phyloP scores from a whole-genome alignment of 768 basidiomycete species.

The Nevesoporus exiguus region DNA sequence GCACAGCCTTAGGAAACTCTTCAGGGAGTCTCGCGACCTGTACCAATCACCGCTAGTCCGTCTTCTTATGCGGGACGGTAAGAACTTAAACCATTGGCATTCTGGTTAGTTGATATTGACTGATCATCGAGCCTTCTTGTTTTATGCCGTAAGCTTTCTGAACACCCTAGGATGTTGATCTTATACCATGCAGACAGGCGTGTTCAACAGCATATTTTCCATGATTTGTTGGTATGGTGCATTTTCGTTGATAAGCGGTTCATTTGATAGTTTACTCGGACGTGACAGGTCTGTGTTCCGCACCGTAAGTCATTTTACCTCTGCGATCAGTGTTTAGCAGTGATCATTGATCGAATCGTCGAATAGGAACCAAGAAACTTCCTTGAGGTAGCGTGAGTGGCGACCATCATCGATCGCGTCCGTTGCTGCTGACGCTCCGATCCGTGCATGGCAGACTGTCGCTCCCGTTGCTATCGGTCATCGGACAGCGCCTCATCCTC shows the following conservation, averaged over 20 bases:
- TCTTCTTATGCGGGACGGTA: constrained; percentile 10
- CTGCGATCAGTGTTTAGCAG: too few relatives aligned
- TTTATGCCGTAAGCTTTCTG: constrained; percentile 1
- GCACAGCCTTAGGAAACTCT: background rate
- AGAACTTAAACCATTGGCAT: background rate
- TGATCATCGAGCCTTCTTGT: background rate
- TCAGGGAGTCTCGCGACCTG: background rate
- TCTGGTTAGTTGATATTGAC: too few relatives aligned
- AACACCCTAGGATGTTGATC: background rate
- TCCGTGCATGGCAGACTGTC: too few relatives aligned
- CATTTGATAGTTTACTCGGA: background rate
- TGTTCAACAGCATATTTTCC: constrained; percentile 2
- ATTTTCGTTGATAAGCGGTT: too few relatives aligned
- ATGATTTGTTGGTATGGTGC: constrained; percentile 12
- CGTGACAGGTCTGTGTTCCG: constrained; percentile 5
- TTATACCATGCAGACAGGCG: background rate
- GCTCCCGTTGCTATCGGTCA: constrained; percentile 9
- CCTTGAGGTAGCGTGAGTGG: too few relatives aligned
- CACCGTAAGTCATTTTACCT: background rate
- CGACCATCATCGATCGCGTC: too few relatives aligned
- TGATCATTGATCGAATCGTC: background rate
- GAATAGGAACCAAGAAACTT: constrained; percentile 11
- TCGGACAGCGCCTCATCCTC: constrained; percentile 20
- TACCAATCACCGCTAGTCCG: constrained; percentile 6
- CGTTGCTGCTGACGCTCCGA: too few relatives aligned